phyloP scores from a whole-genome alignment of 495 filamentous ascomycete species.

The Penicillium cinerascens region DNA sequence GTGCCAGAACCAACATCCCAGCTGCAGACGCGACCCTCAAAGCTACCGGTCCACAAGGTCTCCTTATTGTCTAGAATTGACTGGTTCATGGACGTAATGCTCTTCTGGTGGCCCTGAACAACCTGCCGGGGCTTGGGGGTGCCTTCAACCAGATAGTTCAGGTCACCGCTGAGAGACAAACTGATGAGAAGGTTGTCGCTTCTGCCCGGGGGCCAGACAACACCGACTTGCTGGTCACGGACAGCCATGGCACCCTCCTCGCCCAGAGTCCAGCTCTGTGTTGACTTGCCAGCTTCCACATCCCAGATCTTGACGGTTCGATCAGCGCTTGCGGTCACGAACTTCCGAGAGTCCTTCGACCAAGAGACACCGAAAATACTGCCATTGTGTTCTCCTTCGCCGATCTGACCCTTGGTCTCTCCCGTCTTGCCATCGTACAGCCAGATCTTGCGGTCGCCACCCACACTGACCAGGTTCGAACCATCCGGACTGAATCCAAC shows the following conservation, averaged over 20 bases:
- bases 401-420: slow-evolving; percentile 70
- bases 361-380: slow-evolving; percentile 91
- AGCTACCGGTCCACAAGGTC: slow-evolving; percentile 84
- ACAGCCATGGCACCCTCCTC: slow-evolving; percentile 71
- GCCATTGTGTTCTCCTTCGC: slow-evolving; percentile 81
- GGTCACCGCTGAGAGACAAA: slow-evolving; percentile 78
- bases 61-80: slow-evolving; percentile 39
- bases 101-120: slow-evolving; percentile 91
- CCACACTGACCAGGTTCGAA: slow-evolving; percentile 76
- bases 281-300: slow-evolving; percentile 68
- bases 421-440: slow-evolving; percentile 95
- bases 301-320: slow-evolving; percentile 75
- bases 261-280: slow-evolving; percentile 84
- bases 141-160: slow-evolving; percentile 80
- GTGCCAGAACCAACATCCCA: slow-evolving; percentile 73
- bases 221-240: slow-evolving; percentile 87
- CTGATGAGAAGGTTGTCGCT: slow-evolving; percentile 85
- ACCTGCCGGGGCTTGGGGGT: slow-evolving; percentile 63
- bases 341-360: slow-evolving; percentile 81
- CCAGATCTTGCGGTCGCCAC: slow-evolving; percentile 84
- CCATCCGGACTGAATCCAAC: slow-evolving; percentile 91
- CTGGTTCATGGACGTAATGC: slow-evolving; percentile 69
- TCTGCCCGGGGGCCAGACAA: slow-evolving; percentile 83
- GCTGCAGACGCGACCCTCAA: slow-evolving; percentile 77
- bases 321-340: slow-evolving; percentile 90